These are phyloP conservation scores for Aureobasidium uvarum DNA, from an alignment of 2,329 filamentous ascomycete species.

Conservation along the genomic window DNA sequence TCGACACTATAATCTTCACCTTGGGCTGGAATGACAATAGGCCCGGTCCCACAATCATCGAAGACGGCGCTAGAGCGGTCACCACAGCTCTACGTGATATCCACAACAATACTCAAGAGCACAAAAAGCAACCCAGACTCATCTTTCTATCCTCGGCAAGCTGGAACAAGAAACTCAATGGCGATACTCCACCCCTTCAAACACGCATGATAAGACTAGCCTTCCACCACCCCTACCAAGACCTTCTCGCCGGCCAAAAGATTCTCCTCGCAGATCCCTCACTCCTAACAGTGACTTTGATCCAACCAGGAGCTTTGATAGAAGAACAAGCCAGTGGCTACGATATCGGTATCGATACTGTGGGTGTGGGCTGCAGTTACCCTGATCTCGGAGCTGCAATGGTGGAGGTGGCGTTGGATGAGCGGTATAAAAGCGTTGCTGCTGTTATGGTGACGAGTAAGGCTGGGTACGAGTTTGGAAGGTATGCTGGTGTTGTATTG, in stretches of 20 bases:
- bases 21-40: constrained; percentile 5
- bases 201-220: not conserved
- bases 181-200: not conserved
- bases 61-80: not conserved
- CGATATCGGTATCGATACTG: not conserved
- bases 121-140: not conserved
- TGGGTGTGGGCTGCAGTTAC: not conserved
- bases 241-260: not conserved
- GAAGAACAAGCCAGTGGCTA: not conserved
- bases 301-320: not conserved
- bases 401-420: not conserved
- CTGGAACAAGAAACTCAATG: not conserved
- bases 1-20: constrained; percentile 4
- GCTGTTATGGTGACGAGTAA: not conserved
- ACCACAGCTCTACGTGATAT: not conserved
- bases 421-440: not conserved
- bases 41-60: not conserved
- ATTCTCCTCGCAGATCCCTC: not conserved
- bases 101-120: not conserved
- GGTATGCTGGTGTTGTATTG: not conserved
- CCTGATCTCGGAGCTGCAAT: not conserved
- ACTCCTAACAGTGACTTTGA: not conserved
- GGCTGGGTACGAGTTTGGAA: not conserved
- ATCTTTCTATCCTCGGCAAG: not conserved
- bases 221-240: not conserved